Evolutionary conservation across 2,329 filamentous ascomycete species (phyloP).

Genomic region (Pseudonectria foliicola): DNA sequence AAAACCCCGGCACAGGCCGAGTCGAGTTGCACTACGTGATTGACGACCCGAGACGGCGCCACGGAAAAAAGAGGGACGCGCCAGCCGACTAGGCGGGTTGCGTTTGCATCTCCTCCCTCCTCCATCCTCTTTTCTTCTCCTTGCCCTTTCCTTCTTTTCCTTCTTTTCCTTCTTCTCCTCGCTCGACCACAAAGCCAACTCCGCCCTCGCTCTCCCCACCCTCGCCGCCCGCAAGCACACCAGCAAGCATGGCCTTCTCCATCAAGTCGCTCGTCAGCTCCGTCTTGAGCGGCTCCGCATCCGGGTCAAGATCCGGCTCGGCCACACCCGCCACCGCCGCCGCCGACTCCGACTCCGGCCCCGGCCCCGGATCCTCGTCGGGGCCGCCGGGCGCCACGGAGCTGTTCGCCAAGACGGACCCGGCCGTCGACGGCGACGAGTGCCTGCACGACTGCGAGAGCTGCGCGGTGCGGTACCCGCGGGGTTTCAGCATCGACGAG

Average conservation of each 20-base stretch:
- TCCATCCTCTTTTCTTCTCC: constrained; percentile 1
- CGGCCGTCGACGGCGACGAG: constrained; percentile 77
- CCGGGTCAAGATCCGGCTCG: too few relatives aligned
- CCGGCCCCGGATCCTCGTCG: constrained; percentile 1
- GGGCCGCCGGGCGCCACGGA: constrained; percentile 26
- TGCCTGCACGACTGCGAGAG: constrained; percentile 80
- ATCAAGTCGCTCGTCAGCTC: constrained; percentile 26
- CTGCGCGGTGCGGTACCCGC: constrained; percentile 73
- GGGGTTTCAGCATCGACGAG: constrained; percentile 65
- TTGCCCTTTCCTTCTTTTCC: constrained; percentile 4
- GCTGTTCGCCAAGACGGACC: constrained; percentile 69
- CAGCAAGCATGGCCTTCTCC: constrained; percentile 37
- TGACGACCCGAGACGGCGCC: too few relatives aligned
- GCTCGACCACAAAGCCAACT: constrained; percentile 1
- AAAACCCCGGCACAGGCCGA: too few relatives aligned
- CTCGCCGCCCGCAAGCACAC: constrained; percentile 22
- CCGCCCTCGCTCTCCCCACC: constrained; percentile 9
- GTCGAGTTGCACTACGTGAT: too few relatives aligned
- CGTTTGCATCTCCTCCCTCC: background rate
- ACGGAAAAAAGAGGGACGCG: constrained; percentile 1
- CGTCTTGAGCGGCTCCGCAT: constrained; percentile 22
- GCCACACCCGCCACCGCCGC: too few relatives aligned
- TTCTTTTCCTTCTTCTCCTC: constrained; percentile 7
- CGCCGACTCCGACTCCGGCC: constrained; percentile 10
- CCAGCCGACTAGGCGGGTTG: constrained; percentile 2